These are phyloP conservation scores for Recurvomyces mirabilis DNA, from an alignment of 495 filamentous ascomycete species.

Conservation along the genomic window DNA sequence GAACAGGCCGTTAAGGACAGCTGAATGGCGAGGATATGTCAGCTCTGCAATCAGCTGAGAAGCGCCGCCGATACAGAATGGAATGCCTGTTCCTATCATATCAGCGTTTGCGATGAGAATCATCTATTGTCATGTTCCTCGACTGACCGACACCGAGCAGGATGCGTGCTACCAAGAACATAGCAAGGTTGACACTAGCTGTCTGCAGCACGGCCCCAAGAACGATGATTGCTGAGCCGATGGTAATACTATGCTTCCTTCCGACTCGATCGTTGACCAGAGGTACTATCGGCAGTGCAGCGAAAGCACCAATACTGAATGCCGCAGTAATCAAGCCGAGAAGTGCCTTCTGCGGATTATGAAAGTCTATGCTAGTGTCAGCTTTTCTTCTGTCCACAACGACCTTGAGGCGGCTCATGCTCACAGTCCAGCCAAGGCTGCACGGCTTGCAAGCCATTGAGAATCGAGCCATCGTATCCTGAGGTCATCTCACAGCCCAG, in stretches of 20 bases:
- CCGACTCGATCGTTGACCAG: slow-evolving; percentile 61
- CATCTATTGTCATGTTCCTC: neutral
- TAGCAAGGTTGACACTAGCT: slow-evolving; percentile 37
- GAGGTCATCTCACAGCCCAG: slow-evolving; percentile 64
- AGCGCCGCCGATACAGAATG: slow-evolving; percentile 53
- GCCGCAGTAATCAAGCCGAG: slow-evolving; percentile 23
- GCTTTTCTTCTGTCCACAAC: too few relatives aligned
- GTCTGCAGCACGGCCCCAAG: slow-evolving; percentile 60
- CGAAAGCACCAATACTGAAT: slow-evolving; percentile 55
- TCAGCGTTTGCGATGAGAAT: neutral
- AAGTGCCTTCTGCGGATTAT: slow-evolving; percentile 30
- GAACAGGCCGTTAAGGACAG: slow-evolving; percentile 55
- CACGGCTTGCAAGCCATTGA: slow-evolving; percentile 57
- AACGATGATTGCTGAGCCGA: slow-evolving; percentile 59
- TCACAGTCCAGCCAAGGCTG: slow-evolving; percentile 45
- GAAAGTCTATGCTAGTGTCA: slow-evolving; percentile 36
- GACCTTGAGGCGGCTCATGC: slow-evolving; percentile 30
- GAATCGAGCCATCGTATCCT: slow-evolving; percentile 61
- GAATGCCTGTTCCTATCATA: slow-evolving; percentile 11
- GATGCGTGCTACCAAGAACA: slow-evolving; percentile 48
- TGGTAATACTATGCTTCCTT: slow-evolving; percentile 39
- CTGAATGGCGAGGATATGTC: slow-evolving; percentile 53
- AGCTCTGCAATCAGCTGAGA: slow-evolving; percentile 56
- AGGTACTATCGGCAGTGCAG: slow-evolving; percentile 53
- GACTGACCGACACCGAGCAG: slow-evolving; percentile 45